Evolutionary conservation across 2,329 filamentous ascomycete species (phyloP), one percentile per base, ranked within the genome.

Genomic region (Dothiorella sarmentorum): DNA sequence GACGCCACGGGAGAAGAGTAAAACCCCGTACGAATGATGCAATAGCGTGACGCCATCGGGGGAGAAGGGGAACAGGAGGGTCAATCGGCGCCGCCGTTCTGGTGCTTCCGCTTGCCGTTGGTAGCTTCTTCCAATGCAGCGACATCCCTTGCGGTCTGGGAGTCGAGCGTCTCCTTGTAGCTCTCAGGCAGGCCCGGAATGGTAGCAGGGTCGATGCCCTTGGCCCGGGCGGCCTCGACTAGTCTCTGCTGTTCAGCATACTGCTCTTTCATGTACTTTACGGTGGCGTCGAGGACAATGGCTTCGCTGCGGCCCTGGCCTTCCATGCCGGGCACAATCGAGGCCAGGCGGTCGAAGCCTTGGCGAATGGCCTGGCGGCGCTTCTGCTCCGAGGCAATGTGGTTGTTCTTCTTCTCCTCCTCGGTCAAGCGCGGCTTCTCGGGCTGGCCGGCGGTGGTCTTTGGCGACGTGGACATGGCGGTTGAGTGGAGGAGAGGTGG

Each of bases 291-390:
- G 20, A 96, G 79, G n/a, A 96, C 90, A 17, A 91, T 80, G 26
- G 89, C 90, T 72, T 96, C 91, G 63, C 90, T 94, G 44, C 91
- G 85, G 1, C 89, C 91, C 68, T 92, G 88, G 0, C 91, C 91
- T 66, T 90, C 83, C 56, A 95, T 80, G 0, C 89, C 90, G 0
- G 91, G 91, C 1, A 96, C 90, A 29, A 95, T 80, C 56, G 86
- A 83, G 15, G 89, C 89, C 24, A 96, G 81, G 31, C 86, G 83
- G 71, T 96, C 90, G 71, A 95, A 96, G 59, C 89, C 90, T 60
- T 90, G 85, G 45, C 91, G 83, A 64, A 96, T 96, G 13, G 88
- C 89, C 59, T 85, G 82, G 43, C 86, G 83, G 33, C 86, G 83
- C 73, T 88, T 85, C 67, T 84, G 81, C 70, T 85, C 82, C 4